A percentile compares a stretch with the other conserved stretches of the same genome.
Evolutionary conservation across 345 rosid species (phyloP).

Genomic region (Populus alba): DNA sequence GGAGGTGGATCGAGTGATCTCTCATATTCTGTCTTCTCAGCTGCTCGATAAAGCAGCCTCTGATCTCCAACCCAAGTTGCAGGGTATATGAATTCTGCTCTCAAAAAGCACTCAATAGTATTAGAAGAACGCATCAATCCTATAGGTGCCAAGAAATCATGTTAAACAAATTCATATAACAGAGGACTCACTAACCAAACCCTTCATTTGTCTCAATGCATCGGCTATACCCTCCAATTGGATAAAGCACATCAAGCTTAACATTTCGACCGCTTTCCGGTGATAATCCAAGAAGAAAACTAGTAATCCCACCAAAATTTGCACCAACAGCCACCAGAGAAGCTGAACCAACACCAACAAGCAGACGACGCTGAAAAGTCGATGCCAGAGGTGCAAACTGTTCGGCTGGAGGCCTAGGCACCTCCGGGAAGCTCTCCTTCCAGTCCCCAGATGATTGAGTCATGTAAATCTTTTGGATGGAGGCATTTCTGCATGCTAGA

Average conservation of each 20-base stretch:
- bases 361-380: conserved; percentile 59
- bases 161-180: neutral
- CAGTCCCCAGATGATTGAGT: conserved; percentile 42
- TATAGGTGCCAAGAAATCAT: neutral
- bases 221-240: conserved; percentile 68
- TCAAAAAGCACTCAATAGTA: neutral
- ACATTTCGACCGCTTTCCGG: conserved; percentile 61
- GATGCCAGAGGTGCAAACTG: conserved; percentile 66
- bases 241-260: conserved; percentile 81
- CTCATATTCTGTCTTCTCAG: conserved; percentile 52
- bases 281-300: conserved; percentile 66
- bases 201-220: conserved; percentile 69
- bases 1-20: conserved; percentile 84
- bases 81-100: conserved; percentile 71
- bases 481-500: conserved; percentile 5
- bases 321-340: conserved; percentile 78
- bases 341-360: conserved; percentile 66
- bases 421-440: conserved; percentile 29
- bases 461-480: conserved; percentile 23
- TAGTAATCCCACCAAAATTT: conserved; percentile 72
- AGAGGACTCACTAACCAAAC: conserved; percentile 64
- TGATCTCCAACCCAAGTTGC: conserved; percentile 82
- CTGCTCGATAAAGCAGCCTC: conserved; percentile 69
- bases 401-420: conserved; percentile 42
- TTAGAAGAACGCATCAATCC: neutral